A percentile compares a stretch with the other conserved stretches of the same genome.
phyloP scores from a whole-genome alignment of 768 basidiomycete genomes.

The Amanita brunnescens region DNA sequence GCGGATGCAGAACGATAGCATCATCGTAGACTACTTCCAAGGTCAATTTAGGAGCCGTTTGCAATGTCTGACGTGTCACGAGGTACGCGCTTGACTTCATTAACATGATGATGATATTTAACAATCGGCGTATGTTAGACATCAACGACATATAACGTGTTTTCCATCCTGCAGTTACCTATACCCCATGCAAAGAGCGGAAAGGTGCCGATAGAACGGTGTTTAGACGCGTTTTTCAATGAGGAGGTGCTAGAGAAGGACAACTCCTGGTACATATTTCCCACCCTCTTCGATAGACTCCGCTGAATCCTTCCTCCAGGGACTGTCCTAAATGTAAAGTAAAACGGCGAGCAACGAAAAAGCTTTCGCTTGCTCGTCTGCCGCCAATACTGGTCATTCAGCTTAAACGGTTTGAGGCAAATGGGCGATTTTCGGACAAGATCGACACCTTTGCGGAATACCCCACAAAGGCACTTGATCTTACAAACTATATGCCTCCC shows the following conservation, averaged over 20 bases:
- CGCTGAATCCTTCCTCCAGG: constrained; percentile 34
- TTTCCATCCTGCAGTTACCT: constrained; percentile 91
- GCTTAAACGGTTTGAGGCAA: constrained; percentile 85
- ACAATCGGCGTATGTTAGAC: constrained; percentile 46
- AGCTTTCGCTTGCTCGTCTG: constrained; percentile 81
- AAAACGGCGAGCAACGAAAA: constrained; percentile 79
- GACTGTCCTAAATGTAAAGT: constrained; percentile 92
- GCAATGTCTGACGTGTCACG: constrained; percentile 84
- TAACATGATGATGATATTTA: background rate
- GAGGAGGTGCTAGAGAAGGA: constrained; percentile 87
- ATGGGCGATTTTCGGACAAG: constrained; percentile 92
- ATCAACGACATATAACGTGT: constrained; percentile 93
- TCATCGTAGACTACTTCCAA: constrained; percentile 96
- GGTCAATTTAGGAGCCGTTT: constrained; percentile 90
- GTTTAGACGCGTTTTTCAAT: constrained; percentile 85
- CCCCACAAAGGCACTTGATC: constrained; percentile 53
- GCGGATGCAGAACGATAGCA: constrained; percentile 80
- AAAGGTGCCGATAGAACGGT: constrained; percentile 65
- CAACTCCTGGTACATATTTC: constrained; percentile 73
- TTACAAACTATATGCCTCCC: constrained; percentile 80
- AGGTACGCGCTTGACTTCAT: constrained; percentile 37
- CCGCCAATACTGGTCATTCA: constrained; percentile 91
- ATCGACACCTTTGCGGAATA: constrained; percentile 93
- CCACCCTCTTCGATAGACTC: background rate
- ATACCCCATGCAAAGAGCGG: constrained; percentile 60